Conservation (phyloP, 768 basidiomycete genomes). For the Podaxis carcinomalis region DNA sequence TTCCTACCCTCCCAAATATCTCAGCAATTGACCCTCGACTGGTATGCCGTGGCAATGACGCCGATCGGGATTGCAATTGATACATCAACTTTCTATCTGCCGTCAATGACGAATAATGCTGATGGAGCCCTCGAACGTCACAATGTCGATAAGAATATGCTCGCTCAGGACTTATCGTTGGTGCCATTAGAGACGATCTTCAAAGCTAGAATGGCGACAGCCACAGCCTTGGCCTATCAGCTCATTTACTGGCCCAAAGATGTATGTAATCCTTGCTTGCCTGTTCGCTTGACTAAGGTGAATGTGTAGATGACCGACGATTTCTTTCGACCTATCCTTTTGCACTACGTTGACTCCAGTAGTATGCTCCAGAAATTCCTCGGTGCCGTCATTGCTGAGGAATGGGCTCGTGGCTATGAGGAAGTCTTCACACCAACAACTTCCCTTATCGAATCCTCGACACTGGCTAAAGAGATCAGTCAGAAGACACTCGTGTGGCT, state of each 20-base stretch:
- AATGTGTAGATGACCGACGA: conserved; percentile 40
- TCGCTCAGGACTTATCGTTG: conserved; percentile 84
- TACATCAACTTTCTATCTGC: conserved; percentile 60
- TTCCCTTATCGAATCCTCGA: conserved; percentile 47
- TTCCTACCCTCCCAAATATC: conserved; percentile 51
- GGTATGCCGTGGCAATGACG: conserved; percentile 87
- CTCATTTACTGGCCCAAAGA: conserved; percentile 63
- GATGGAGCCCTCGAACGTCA: conserved; percentile 60
- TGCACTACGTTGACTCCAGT: conserved; percentile 78
- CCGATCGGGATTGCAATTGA: conserved; percentile 83
- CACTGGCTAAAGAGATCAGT: conserved; percentile 66
- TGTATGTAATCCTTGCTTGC: conserved; percentile 31
- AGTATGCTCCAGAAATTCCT: conserved; percentile 92
- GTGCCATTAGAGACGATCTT: conserved; percentile 72
- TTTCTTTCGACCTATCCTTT: conserved; percentile 71
- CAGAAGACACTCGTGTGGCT: conserved; percentile 67
- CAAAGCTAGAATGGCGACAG: conserved; percentile 74
- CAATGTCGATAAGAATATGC: conserved; percentile 95
- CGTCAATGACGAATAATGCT: conserved; percentile 45
- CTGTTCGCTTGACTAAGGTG: background rate
- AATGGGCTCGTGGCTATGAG: conserved; percentile 76
- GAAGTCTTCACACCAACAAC: conserved; percentile 18
- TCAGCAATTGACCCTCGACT: conserved; percentile 65
- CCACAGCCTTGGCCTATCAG: conserved; percentile 71
- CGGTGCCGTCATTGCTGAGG: conserved; percentile 80